phyloP scores from a whole-genome alignment of 768 basidiomycete species.

The Rhizopogon vulgaris region DNA sequence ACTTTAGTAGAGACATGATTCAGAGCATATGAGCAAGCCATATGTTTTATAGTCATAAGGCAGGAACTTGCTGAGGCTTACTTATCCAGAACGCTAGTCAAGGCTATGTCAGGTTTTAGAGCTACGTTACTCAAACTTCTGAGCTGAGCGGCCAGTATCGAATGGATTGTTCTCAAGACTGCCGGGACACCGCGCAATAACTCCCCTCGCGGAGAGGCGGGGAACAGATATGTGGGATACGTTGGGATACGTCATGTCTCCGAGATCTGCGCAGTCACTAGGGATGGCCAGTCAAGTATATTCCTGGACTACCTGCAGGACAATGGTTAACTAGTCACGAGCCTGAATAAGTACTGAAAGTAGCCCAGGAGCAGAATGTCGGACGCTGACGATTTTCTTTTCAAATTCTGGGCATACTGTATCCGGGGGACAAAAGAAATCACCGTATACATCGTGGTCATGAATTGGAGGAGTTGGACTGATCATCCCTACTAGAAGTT shows the following conservation, averaged over 20 bases:
- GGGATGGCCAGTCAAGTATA: too few relatives aligned
- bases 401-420: background rate
- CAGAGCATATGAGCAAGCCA: background rate
- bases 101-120: background rate
- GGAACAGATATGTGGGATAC: background rate
- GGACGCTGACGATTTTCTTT: background rate
- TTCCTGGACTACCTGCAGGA: background rate
- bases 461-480: background rate
- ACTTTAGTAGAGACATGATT: background rate
- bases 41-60: background rate
- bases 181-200: background rate
- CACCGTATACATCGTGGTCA: background rate
- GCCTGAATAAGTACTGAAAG: background rate
- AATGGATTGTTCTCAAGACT: background rate
- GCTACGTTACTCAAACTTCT: background rate
- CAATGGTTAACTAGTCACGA: background rate
- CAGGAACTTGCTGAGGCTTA: background rate
- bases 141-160: background rate
- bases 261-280: background rate
- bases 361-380: background rate
- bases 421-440: background rate
- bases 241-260: background rate
- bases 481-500: background rate
- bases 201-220: background rate
- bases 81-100: background rate